Evolutionary conservation across 768 basidiomycete genomes (phyloP).

Genomic region (Xanthoconium purpureum): DNA sequence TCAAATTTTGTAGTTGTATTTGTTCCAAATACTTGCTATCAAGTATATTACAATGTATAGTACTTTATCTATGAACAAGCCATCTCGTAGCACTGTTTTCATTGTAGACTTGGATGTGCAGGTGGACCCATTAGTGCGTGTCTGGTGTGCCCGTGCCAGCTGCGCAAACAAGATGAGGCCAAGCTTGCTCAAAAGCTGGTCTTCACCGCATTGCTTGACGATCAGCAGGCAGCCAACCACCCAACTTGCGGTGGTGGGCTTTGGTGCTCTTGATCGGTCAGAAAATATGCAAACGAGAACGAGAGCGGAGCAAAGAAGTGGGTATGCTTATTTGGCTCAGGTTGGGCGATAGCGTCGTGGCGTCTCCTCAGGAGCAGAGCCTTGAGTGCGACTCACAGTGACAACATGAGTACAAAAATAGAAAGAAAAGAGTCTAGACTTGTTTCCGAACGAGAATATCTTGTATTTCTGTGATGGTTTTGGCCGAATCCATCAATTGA

Average conservation of each 20-base stretch:
- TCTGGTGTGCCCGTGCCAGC: conserved; percentile 41
- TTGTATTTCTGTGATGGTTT: conserved; percentile 72
- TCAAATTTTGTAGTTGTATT: no score
- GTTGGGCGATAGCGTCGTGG: conserved; percentile 33
- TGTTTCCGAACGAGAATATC: conserved; percentile 57
- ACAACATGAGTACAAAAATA: no score
- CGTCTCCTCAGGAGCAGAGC: conserved; percentile 24
- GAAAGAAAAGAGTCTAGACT: conserved; percentile 7
- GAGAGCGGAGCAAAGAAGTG: conserved; percentile 55
- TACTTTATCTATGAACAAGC: no score
- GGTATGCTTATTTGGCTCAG: conserved; percentile 56
- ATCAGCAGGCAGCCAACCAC: conserved; percentile 53
- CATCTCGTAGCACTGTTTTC: no score
- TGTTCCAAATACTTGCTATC: no score
- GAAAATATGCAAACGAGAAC: conserved; percentile 46
- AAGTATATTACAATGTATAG: no score
- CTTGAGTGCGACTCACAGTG: conserved; percentile 20
- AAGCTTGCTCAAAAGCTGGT: conserved; percentile 90
- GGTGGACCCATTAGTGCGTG: no score
- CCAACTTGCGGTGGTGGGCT: conserved; percentile 91
- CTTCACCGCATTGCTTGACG: conserved; percentile 98
- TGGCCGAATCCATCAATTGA: conserved; percentile 62
- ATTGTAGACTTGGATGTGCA: no score
- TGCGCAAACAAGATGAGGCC: conserved; percentile 98
- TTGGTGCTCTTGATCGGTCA: conserved; percentile 81